A percentile compares a stretch with the other conserved stretches of the same genome.
Evolutionary conservation across 2,329 filamentous ascomycete species (phyloP).

Genomic region (Arthrobotrys conoides): DNA sequence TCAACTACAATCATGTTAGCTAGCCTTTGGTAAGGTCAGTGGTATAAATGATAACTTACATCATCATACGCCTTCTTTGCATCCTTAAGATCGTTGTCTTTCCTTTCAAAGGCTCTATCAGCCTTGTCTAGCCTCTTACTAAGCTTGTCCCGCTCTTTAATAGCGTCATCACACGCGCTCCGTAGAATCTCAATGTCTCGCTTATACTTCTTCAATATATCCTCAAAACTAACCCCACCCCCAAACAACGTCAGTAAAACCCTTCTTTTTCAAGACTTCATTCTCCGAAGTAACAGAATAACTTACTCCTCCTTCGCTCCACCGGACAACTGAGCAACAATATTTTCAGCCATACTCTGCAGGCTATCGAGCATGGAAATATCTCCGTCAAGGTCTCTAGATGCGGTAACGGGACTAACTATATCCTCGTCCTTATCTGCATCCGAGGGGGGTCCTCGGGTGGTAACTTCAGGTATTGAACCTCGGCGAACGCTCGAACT

Average conservation of each 20-base stretch:
- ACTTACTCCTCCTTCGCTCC: slow-evolving; percentile 57
- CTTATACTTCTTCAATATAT: slow-evolving; percentile 49
- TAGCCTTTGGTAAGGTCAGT: background rate
- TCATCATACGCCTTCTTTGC: slow-evolving; percentile 57
- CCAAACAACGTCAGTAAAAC: slow-evolving; percentile 1
- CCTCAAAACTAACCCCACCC: slow-evolving; percentile 40
- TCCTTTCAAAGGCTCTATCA: slow-evolving; percentile 49
- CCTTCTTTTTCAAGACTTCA: background rate
- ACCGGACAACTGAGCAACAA: slow-evolving; percentile 46
- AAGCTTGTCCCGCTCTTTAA: slow-evolving; percentile 58
- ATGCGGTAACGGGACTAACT: slow-evolving; percentile 33
- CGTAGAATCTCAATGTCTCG: slow-evolving; percentile 54
- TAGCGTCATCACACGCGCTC: slow-evolving; percentile 47
- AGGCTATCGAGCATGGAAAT: slow-evolving; percentile 45
- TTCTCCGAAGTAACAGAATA: slow-evolving; percentile 1
- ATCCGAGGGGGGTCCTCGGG: slow-evolving; percentile 36
- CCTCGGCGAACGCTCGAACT: slow-evolving; percentile 54
- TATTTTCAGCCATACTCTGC: slow-evolving; percentile 50
- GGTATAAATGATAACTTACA: slow-evolving; percentile 27
- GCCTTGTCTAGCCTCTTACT: slow-evolving; percentile 56
- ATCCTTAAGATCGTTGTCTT: slow-evolving; percentile 57
- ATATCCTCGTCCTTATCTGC: slow-evolving; percentile 41
- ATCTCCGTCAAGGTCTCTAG: slow-evolving; percentile 55
- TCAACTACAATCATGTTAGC: slow-evolving; percentile 47
- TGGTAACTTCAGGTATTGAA: slow-evolving; percentile 45